Conservation (phyloP, 495 filamentous ascomycete species). For the Xylaria curta region DNA sequence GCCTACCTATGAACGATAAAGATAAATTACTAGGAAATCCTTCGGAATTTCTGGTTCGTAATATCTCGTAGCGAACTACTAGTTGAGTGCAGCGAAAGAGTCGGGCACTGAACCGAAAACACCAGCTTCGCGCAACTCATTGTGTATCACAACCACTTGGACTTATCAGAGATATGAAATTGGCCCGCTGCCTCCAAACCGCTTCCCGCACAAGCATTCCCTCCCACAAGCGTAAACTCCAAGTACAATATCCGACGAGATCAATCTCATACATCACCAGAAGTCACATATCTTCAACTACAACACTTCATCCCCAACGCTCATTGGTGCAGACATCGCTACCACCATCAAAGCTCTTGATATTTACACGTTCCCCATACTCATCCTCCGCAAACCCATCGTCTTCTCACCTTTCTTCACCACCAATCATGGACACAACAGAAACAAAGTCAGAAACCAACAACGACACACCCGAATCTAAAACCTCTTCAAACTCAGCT, state of each 20-base stretch:
- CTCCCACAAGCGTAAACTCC: neutral
- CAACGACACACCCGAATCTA: constrained; percentile 3
- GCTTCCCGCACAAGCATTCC: neutral
- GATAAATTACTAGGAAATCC: neutral
- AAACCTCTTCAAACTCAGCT: neutral
- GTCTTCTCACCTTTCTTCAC: neutral
- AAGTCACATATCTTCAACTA: neutral
- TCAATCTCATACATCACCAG: neutral
- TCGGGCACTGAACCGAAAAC: neutral
- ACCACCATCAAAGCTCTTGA: neutral
- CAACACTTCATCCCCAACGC: neutral
- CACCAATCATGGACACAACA: constrained; percentile 17
- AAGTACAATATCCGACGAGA: constrained; percentile 13
- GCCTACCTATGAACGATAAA: neutral
- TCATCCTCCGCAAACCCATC: neutral
- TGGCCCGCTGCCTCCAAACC: constrained; percentile 3
- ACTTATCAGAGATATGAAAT: constrained; percentile 17
- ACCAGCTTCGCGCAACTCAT: neutral
- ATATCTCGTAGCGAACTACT: neutral
- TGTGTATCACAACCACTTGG: neutral
- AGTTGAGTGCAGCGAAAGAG: neutral
- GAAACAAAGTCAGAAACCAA: neutral
- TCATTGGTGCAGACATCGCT: neutral
- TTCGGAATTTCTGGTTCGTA: too few relatives aligned
- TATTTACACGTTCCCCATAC: neutral